Evolutionary conservation across 208 protist species (phyloP).

Genomic region (Angomonas deanei): DNA sequence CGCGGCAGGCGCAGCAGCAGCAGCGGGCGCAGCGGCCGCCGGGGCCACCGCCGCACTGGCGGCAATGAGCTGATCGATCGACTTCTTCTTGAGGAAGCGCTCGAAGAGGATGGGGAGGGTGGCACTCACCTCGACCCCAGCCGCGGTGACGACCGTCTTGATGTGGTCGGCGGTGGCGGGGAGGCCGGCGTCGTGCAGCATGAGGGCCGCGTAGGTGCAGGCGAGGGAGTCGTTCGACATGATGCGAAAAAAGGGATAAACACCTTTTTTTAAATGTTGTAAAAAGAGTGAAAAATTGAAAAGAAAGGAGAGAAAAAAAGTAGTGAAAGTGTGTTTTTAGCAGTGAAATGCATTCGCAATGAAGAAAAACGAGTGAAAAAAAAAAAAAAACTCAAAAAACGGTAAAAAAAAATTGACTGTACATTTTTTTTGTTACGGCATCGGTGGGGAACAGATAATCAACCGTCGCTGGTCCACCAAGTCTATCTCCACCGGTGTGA

Average conservation of each 20-base stretch:
- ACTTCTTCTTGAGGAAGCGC: slow-evolving; percentile 80
- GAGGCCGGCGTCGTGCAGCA: slow-evolving; percentile 70
- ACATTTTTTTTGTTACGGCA: neutral
- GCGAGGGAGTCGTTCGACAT: slow-evolving; percentile 71
- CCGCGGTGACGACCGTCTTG: slow-evolving; percentile 48
- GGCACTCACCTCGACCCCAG: slow-evolving; percentile 58
- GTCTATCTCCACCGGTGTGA: slow-evolving; percentile 13
- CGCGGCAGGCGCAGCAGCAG: slow-evolving; percentile 19
- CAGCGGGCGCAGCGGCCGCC: slow-evolving; percentile 31
- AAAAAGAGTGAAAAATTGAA: slow-evolving; percentile 5
- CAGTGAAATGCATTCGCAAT: neutral
- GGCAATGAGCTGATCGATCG: slow-evolving; percentile 56
- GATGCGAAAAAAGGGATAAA: slow-evolving; percentile 1
- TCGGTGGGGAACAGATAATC: slow-evolving; percentile 15
- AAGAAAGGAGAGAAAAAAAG: neutral
- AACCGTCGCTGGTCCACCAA: slow-evolving; percentile 24
- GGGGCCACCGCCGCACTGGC: slow-evolving; percentile 44
- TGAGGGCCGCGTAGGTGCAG: slow-evolving; percentile 79
- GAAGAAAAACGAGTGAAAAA: slow-evolving; percentile 10
- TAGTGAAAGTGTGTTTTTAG: neutral
- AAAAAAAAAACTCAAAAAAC: neutral
- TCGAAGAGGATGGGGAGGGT: slow-evolving; percentile 79
- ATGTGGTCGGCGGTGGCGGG: slow-evolving; percentile 77
- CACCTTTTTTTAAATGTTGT: neutral
- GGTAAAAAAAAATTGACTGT: neutral